Base-by-base conservation (phyloP, 148 eudicot species). In the Drosera capensis region DNA sequence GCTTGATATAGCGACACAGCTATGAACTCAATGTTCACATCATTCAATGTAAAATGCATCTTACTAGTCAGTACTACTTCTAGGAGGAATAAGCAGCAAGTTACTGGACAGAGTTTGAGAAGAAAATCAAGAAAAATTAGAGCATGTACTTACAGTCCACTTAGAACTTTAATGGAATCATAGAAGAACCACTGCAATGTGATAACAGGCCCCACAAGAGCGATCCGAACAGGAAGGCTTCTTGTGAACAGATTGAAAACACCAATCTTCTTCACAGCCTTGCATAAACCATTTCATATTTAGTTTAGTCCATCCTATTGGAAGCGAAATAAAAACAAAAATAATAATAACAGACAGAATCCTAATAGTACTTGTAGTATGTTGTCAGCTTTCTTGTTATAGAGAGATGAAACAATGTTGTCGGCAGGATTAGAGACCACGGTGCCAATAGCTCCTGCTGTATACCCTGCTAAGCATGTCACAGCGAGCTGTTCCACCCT, bases 141-240 rank as follows among this genome's bases (percentile, higher is more conserved):
- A 11, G 31, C 26, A 64, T 30, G 38, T 14, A 78, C 96, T 83
- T 80, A 88, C 96, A 88, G 66, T 67, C 96, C 96, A 62, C 65
- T 74, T 2, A 79, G 57, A 42, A 88, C 68, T 55, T 88, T 88
- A 35, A 88, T 83, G 50, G 69, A 34, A 67, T 88, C 96, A 40
- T 79, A 88, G 37, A 88, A 64, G 60, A 88, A 88, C 96, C 94
- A 88, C 51, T 88, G 96, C 72, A 77, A 25, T 29, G 86, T 88
- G 46, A 88, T 67, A 50, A 83, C 94, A 52, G 96, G 96, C 20
- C 96, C 96, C 49, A 88, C 94, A 41, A 83, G 68, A 13, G 73
- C 68, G 56, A 83, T 67, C 48, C 96, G 78, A 65, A 88, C 67
- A 24, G 92, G 81, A 50, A 88, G 79, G 73, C 99, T 90, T 77